phyloP scores from a whole-genome alignment of 2,329 filamentous ascomycete species.

The Phaeophleospora eucalypticola region DNA sequence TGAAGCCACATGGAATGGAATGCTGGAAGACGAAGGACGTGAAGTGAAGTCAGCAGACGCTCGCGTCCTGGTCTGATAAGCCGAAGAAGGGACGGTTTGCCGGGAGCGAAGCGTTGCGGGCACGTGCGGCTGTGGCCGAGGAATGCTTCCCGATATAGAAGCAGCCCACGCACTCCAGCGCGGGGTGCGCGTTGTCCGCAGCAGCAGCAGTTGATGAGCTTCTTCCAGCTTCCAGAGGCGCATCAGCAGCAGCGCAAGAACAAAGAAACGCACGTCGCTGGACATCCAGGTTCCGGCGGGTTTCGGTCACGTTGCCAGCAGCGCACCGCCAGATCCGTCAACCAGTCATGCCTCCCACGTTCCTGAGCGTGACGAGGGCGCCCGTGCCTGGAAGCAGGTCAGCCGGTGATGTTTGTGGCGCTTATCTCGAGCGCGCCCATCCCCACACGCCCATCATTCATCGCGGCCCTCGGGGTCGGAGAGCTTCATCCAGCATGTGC shows the following conservation, averaged over 20 bases:
- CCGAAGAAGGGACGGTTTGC: not conserved
- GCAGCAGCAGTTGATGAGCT: too few species aligned
- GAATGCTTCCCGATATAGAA: not conserved
- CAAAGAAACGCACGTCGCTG: not conserved
- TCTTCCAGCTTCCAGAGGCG: too few species aligned
- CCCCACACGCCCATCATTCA: slow-evolving; percentile 3
- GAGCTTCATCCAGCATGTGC: not conserved
- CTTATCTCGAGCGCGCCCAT: slow-evolving; percentile 4
- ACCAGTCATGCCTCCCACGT: slow-evolving; percentile 11
- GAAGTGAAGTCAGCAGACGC: not conserved
- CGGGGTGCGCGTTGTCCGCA: not conserved
- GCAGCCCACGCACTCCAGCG: too few species aligned
- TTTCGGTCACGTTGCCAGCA: not conserved
- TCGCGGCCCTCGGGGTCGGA: too few species aligned
- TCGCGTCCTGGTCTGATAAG: not conserved
- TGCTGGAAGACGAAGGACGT: not conserved
- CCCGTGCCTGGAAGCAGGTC: not conserved
- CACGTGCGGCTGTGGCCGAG: not conserved
- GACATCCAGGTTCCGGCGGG: not conserved
- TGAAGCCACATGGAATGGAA: too few species aligned
- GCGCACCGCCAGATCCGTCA: not conserved
- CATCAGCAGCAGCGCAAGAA: not conserved
- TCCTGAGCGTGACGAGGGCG: slow-evolving; percentile 12
- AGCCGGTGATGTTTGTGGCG: not conserved
- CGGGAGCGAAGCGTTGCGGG: not conserved